Evolutionary conservation across 306 rosid species (phyloP).

Genomic region (Vicia villosa): DNA sequence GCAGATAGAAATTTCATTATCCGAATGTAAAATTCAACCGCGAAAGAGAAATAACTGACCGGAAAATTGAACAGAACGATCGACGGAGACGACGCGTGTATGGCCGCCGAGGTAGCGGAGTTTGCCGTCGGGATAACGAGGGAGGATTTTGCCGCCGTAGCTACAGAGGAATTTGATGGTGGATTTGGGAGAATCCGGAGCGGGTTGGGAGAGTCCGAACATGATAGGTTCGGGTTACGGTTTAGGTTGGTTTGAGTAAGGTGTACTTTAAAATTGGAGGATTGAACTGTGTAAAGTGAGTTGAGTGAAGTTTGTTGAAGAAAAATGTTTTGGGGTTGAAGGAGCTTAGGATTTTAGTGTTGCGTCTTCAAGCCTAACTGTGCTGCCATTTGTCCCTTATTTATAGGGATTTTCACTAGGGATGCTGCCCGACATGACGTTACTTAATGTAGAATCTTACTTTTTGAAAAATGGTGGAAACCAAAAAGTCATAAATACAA

Average conservation of each 20-base stretch:
- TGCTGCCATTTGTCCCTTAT: conserved; percentile 44
- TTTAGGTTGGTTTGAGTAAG: background rate
- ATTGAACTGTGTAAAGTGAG: background rate
- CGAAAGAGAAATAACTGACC: conserved; percentile 53
- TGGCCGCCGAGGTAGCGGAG: conserved; percentile 93
- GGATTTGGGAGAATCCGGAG: conserved; percentile 35
- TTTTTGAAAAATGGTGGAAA: background rate
- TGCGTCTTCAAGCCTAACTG: conserved; percentile 59
- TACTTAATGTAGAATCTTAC: conserved; percentile 2
- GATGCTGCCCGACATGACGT: background rate
- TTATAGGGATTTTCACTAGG: conserved; percentile 49
- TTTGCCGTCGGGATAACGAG: conserved; percentile 90
- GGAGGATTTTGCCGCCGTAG: conserved; percentile 91
- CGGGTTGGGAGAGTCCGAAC: conserved; percentile 46
- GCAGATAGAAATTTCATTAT: conserved; percentile 8
- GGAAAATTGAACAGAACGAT: conserved; percentile 70
- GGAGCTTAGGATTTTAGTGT: conserved; percentile 32
- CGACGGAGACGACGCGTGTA: conserved; percentile 82
- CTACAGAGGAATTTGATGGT: conserved; percentile 82
- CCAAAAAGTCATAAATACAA: background rate
- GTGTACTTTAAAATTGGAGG: background rate
- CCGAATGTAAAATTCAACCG: background rate
- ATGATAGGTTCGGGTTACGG: conserved; percentile 36
- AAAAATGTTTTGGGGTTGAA: background rate
- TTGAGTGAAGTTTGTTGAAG: background rate